Evolutionary conservation across 345 rosid species (phyloP).

Genomic region (Salix koriyanagi): DNA sequence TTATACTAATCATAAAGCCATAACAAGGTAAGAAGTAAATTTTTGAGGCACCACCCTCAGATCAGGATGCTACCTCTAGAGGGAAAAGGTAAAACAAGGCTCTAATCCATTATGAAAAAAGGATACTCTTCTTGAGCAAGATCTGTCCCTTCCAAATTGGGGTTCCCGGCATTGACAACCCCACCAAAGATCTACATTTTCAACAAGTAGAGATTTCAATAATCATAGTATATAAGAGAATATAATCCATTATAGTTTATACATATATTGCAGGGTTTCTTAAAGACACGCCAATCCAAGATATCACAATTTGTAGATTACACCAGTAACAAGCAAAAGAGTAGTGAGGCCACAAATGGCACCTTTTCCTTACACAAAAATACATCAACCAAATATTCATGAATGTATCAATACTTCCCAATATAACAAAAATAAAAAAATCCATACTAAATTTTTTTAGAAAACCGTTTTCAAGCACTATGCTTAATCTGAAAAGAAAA

Average conservation of each 20-base stretch:
- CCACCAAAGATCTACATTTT: constrained; percentile 76
- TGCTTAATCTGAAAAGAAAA: not conserved
- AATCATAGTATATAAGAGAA: not conserved
- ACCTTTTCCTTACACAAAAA: not conserved
- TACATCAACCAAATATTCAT: not conserved
- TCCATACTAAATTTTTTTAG: too few species aligned
- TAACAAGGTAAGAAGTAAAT: not conserved
- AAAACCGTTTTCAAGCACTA: not conserved
- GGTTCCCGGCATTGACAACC: constrained; percentile 83
- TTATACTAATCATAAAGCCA: not conserved
- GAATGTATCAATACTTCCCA: too few species aligned
- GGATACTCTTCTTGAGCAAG: constrained; percentile 88
- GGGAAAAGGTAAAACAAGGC: not conserved
- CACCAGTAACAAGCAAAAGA: not conserved
- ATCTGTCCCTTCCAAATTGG: constrained; percentile 52
- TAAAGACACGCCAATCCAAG: constrained; percentile 6
- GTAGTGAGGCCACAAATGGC: not conserved
- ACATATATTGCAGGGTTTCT: not conserved
- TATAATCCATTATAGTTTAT: not conserved
- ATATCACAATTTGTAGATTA: constrained; percentile 4
- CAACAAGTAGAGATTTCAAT: not conserved
- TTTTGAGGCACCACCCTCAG: not conserved
- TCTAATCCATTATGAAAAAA: constrained; percentile 18
- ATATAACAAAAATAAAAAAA: too few species aligned
- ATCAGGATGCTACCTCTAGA: not conserved